phyloP scores from a whole-genome alignment of 2,329 filamentous ascomycete species.

The Fusarium denticulatum region DNA sequence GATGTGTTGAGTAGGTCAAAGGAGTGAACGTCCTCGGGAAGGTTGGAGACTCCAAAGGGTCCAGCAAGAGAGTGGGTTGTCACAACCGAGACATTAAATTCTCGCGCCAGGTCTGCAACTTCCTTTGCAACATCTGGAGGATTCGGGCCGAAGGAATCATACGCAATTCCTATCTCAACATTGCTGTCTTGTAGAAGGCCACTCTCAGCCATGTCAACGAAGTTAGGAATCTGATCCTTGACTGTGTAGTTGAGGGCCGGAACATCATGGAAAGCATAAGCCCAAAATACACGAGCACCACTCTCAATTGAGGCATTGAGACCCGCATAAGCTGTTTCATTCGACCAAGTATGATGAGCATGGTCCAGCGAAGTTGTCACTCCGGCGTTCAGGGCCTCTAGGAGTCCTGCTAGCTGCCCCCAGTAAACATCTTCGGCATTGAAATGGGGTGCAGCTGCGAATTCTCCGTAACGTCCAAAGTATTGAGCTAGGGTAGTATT shows the following conservation, averaged over 20 bases:
- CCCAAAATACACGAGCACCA: slow-evolving; percentile 59
- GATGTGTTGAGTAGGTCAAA: slow-evolving; percentile 54
- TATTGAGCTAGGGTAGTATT: slow-evolving; percentile 63
- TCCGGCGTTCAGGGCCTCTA: slow-evolving; percentile 62
- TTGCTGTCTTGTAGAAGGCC: slow-evolving; percentile 42
- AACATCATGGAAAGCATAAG: slow-evolving; percentile 53
- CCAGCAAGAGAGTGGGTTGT: slow-evolving; percentile 57
- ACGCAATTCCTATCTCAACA: slow-evolving; percentile 54
- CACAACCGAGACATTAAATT: slow-evolving; percentile 55
- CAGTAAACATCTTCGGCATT: slow-evolving; percentile 58
- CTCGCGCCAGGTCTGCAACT: slow-evolving; percentile 48
- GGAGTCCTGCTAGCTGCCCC: slow-evolving; percentile 57
- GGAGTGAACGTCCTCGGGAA: slow-evolving; percentile 50
- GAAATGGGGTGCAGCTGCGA: slow-evolving; percentile 45
- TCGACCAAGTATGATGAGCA: slow-evolving; percentile 59
- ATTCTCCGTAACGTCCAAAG: slow-evolving; percentile 53
- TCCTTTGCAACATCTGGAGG: slow-evolving; percentile 43
- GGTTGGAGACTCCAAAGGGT: slow-evolving; percentile 52
- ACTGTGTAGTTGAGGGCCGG: slow-evolving; percentile 44
- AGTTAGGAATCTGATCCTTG: slow-evolving; percentile 52
- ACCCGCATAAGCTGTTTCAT: slow-evolving; percentile 55
- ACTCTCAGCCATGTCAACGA: slow-evolving; percentile 49
- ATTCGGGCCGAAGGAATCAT: slow-evolving; percentile 50
- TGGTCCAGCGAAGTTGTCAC: slow-evolving; percentile 65
- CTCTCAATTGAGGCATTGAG: slow-evolving; percentile 59